A percentile compares a stretch with the other conserved stretches of the same genome.
Conservation (phyloP, 805 yeast genomes). For the Starmerella sirachaensis region DNA sequence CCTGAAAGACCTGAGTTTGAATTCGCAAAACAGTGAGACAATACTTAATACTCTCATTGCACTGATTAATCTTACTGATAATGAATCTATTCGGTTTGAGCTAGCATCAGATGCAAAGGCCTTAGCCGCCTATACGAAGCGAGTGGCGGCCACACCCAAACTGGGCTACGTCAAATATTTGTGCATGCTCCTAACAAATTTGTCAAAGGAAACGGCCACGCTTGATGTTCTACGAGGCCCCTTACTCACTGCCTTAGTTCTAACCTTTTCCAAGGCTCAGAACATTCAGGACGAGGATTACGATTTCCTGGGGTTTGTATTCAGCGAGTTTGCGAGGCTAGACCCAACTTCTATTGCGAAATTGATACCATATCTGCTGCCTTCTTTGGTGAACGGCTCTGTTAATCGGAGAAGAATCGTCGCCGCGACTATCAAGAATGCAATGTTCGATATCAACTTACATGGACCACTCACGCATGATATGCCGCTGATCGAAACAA, state of each 20-base stretch:
- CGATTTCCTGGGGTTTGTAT: constrained; percentile 77
- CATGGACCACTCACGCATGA: constrained; percentile 48
- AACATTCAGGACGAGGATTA: constrained; percentile 45
- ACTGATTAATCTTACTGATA: constrained; percentile 72
- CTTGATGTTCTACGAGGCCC: constrained; percentile 44
- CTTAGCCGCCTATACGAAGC: constrained; percentile 34
- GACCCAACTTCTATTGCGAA: constrained; percentile 32
- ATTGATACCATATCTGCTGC: constrained; percentile 66
- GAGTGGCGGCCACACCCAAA: constrained; percentile 45
- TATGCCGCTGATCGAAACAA: constrained; percentile 68
- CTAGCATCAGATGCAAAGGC: constrained; percentile 56
- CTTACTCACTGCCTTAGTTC: constrained; percentile 42
- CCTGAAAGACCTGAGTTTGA: constrained; percentile 34
- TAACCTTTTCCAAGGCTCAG: constrained; percentile 52
- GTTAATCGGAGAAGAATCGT: constrained; percentile 81
- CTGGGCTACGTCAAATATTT: constrained; percentile 20
- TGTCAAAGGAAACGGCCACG: constrained; percentile 66
- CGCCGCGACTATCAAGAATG: constrained; percentile 82
- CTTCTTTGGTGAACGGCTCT: constrained; percentile 68
- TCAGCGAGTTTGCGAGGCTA: constrained; percentile 80
- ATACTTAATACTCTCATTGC: constrained; percentile 60
- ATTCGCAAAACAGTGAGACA: constrained; percentile 26
- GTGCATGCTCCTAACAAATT: constrained; percentile 72
- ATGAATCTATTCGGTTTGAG: constrained; percentile 45
- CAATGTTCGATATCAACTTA: constrained; percentile 63